Percentiles rank a stretch among this genome's conserved stretches.
Conservation (phyloP, 2,329 filamentous ascomycete genomes). For the Xylariaceae sp. region DNA sequence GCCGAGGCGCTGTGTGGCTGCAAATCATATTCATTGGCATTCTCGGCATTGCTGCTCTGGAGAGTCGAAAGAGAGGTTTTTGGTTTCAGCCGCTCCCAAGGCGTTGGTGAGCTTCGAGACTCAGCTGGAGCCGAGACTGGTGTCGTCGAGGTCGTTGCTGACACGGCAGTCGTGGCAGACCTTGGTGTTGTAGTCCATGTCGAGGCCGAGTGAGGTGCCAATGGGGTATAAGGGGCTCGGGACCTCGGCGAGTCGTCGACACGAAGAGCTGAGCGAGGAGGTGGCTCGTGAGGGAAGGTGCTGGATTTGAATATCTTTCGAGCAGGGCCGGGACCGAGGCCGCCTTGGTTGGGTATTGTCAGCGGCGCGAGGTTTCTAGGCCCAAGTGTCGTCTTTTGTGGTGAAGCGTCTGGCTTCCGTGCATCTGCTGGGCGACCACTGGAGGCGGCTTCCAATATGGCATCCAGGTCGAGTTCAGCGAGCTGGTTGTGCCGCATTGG, state of each 20-base stretch:
- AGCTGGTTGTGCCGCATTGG: slow-evolving; percentile 39
- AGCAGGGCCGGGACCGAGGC: slow-evolving; percentile 24
- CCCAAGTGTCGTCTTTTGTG: slow-evolving; percentile 34
- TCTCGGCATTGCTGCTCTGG: no score
- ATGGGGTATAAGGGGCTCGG: slow-evolving; percentile 31
- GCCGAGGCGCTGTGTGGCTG: slow-evolving; percentile 12
- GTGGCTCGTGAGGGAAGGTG: no score
- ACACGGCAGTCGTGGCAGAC: slow-evolving; percentile 38
- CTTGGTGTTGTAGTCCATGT: slow-evolving; percentile 34
- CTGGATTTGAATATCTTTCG: slow-evolving; percentile 34
- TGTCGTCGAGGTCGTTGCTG: slow-evolving; percentile 35
- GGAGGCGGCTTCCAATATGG: slow-evolving; percentile 5
- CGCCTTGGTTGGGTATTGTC: slow-evolving; percentile 41
- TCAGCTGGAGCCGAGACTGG: slow-evolving; percentile 44
- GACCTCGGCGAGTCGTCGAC: slow-evolving; percentile 40
- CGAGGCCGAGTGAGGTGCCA: slow-evolving; percentile 36
- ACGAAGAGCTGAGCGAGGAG: no score
- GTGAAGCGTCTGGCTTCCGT: slow-evolving; percentile 6
- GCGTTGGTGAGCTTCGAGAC: slow-evolving; percentile 33
- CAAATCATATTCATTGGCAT: no score
- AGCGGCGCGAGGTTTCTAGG: slow-evolving; percentile 49
- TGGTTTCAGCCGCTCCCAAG: slow-evolving; percentile 32
- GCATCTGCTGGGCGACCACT: slow-evolving; percentile 1
- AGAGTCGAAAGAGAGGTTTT: slow-evolving; percentile 19
- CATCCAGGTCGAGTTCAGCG: slow-evolving; percentile 25